Conservation (phyloP, 148 eudicot genomes). For the Simmondsia chinensis region DNA sequence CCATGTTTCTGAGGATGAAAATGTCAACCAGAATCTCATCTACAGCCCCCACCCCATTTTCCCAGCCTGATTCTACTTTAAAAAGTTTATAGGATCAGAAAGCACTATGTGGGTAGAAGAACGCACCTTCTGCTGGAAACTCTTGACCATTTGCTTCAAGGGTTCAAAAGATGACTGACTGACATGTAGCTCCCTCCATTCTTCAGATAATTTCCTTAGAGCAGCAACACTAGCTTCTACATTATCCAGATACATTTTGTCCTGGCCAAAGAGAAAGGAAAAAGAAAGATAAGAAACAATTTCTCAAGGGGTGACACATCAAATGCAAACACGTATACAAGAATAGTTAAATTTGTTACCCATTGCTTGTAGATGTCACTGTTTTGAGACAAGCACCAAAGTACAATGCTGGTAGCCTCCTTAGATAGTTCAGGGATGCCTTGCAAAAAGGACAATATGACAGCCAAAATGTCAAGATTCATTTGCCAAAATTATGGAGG, state of each 20-base stretch:
- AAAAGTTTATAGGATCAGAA: background rate
- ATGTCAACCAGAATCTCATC: too few relatives aligned
- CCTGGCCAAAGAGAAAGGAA: slow-evolving; percentile 27
- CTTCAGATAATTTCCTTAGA: slow-evolving; percentile 48
- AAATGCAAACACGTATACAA: background rate
- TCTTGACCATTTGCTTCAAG: slow-evolving; percentile 42
- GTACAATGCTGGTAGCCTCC: slow-evolving; percentile 44
- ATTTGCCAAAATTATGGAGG: too few relatives aligned
- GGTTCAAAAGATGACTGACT: slow-evolving; percentile 38
- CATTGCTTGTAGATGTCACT: slow-evolving; percentile 67
- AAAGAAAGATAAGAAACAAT: too few relatives aligned
- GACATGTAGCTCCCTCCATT: slow-evolving; percentile 36
- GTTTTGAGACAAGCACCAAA: slow-evolving; percentile 56
- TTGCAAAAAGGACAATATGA: slow-evolving; percentile 9
- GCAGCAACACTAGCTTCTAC: slow-evolving; percentile 49
- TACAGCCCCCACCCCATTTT: too few relatives aligned
- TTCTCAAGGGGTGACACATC: too few relatives aligned
- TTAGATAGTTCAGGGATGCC: slow-evolving; percentile 58
- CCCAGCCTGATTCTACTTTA: background rate
- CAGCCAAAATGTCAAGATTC: background rate
- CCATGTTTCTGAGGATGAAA: too few relatives aligned
- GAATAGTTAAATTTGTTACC: slow-evolving; percentile 35
- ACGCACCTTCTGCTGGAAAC: slow-evolving; percentile 61
- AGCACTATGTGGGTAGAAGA: background rate
- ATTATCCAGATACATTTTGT: slow-evolving; percentile 52